Conservation (phyloP, 192 early-diverging fungal species). For the Allomyces macrogynus region DNA sequence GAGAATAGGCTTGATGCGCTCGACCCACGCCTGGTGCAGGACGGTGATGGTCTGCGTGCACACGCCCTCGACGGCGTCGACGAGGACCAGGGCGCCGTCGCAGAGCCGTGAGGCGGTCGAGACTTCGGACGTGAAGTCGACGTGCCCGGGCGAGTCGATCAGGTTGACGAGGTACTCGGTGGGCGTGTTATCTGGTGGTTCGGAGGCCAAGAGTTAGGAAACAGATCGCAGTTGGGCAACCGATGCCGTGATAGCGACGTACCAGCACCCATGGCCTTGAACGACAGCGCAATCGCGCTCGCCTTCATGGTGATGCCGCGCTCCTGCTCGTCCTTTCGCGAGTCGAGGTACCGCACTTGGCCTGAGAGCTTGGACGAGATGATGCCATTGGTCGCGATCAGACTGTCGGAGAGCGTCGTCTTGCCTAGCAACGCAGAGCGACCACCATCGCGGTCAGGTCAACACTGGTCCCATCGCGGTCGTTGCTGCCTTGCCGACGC, state of each 20-base stretch:
- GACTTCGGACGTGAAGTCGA: constrained; percentile 97
- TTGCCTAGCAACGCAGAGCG: constrained; percentile 25
- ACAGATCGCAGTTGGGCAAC: too few relatives aligned
- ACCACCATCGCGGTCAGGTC: constrained; percentile 2
- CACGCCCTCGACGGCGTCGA: constrained; percentile 95
- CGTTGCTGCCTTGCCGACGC: too few relatives aligned
- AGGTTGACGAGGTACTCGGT: constrained; percentile 82
- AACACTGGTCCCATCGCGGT: neutral
- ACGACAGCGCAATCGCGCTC: constrained; percentile 84
- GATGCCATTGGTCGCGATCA: constrained; percentile 93
- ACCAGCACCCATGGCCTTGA: constrained; percentile 37
- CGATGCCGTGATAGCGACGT: too few relatives aligned
- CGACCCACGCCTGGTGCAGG: constrained; percentile 79
- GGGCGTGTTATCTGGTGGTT: constrained; percentile 4
- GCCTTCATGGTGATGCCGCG: constrained; percentile 99
- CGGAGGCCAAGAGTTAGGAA: constrained; percentile 2
- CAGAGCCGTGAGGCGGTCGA: constrained; percentile 93
- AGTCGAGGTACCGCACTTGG: constrained; percentile 87
- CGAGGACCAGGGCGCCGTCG: constrained; percentile 83
- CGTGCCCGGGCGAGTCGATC: constrained; percentile 96
- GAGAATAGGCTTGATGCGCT: constrained; percentile 75
- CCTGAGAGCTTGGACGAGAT: constrained; percentile 88
- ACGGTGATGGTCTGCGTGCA: constrained; percentile 98
- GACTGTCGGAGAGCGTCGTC: constrained; percentile 85
- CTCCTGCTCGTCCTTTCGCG: constrained; percentile 89